Evolutionary conservation across 2,329 filamentous ascomycete genomes (phyloP), one percentile per base, ranked within the genome.

Genomic region (Fusarium pininemorale): DNA sequence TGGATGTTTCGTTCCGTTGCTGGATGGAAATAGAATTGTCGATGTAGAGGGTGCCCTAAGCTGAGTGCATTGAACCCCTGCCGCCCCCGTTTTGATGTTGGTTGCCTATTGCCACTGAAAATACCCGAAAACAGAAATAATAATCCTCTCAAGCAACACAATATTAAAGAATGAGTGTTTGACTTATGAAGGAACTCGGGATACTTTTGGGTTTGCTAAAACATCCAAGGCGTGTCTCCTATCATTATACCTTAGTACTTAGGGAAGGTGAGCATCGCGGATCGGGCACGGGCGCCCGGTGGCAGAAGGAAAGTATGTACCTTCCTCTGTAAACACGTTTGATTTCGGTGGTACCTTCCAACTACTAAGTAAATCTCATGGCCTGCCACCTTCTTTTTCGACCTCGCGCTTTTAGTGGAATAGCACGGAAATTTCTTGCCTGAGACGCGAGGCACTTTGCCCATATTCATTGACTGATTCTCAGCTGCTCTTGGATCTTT

Each of bases 331-430:
- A 67, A 60, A 45, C 51, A 63, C 48, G 55, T 75, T 74, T 75
- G 73, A 69, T 74, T 75, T 56, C 66, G 41, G 41, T 63, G 26
- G 41, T 35, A 15, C n/a, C 20, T 58, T 58, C 20, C 42, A 70
- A 59, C 54, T 50, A 41, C 47, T 54, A 38, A 51, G 59, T 22
- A 30, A 20, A 44, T 42, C 39, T 57, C 48, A 69, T 45, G 38
- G 16, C 41, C 65, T 69, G 53, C 65, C 56, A 63, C 54, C 57
- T 39, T 44, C 37, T 55, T 55, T 41, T 30, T 30, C 26, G 22
- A 30, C 45, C 48, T 62, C 42, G 58, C 60, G 47, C 70, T 41
- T 70, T 62, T 63, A 32, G 44, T 45, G 41, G 32, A 37, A 37
- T 18, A 41, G 47, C 48, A 50, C 18, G 24, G 30, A 32, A 30